Percentiles rank a stretch among this genome's conserved stretches.
Evolutionary conservation across 2,329 filamentous ascomycete genomes (phyloP).

Genomic region (Microdochium bolleyi): DNA sequence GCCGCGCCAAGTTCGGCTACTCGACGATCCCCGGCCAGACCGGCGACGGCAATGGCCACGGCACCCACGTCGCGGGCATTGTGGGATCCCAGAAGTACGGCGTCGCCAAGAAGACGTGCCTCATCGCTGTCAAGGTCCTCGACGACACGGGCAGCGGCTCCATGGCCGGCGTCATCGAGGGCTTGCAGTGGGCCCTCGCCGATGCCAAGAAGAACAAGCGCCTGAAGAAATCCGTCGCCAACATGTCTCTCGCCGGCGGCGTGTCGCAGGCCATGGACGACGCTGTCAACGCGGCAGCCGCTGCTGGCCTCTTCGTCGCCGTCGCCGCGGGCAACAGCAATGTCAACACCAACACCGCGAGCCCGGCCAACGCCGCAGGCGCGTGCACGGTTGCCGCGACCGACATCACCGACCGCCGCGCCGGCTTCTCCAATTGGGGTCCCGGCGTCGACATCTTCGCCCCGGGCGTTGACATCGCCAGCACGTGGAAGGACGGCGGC

Average conservation of each 20-base stretch:
- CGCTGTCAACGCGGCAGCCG: neutral
- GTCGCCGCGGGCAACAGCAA: neutral
- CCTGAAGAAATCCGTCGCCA: neutral
- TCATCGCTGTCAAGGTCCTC: neutral
- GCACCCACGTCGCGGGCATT: neutral
- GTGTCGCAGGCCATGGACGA: neutral
- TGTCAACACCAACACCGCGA: neutral
- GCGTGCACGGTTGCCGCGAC: conserved; percentile 3
- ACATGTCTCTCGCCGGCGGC: neutral
- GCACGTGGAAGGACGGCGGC: neutral
- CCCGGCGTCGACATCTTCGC: neutral
- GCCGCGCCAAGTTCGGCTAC: neutral
- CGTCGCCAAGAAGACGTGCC: neutral
- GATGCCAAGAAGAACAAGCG: neutral
- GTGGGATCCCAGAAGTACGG: neutral
- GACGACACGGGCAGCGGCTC: neutral
- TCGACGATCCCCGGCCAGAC: neutral
- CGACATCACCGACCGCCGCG: conserved; percentile 14
- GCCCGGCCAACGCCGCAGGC: neutral
- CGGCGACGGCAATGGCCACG: neutral
- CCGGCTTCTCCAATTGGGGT: conserved; percentile 13
- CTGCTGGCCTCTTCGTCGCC: neutral
- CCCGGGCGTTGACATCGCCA: neutral
- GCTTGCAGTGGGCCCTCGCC: neutral
- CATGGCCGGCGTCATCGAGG: neutral